These are phyloP conservation scores for Penicillium pancosmium DNA, from an alignment of 495 filamentous ascomycete genomes.

Conservation along the genomic window DNA sequence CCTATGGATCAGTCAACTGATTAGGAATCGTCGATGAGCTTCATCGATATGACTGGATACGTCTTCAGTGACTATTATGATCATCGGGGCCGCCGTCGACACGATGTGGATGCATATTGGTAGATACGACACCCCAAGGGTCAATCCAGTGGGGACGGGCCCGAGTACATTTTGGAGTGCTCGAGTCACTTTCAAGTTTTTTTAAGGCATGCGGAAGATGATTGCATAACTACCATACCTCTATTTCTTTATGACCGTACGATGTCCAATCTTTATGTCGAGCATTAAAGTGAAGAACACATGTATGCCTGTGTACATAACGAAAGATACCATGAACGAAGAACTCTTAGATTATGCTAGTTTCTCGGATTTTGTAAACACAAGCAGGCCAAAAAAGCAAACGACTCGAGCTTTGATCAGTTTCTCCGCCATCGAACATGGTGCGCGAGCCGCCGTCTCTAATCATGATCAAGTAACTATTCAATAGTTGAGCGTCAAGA, in stretches of 20 bases:
- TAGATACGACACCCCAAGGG: neutral
- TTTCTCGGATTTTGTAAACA: neutral
- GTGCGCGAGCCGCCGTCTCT: no score
- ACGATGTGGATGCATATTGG: neutral
- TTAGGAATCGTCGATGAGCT: conserved; percentile 17
- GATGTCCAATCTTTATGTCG: conserved; percentile 17
- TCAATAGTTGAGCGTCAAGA: no score
- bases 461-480: no score
- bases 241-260: conserved; percentile 5
- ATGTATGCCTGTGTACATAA: conserved; percentile 22
- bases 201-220: conserved; percentile 3
- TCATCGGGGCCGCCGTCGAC: neutral
- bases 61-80: neutral
- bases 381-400: no score
- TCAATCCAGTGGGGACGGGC: neutral
- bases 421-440: no score
- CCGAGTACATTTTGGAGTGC: conserved; percentile 1
- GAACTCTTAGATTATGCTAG: neutral
- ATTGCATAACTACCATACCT: conserved; percentile 4
- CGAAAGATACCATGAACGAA: conserved; percentile 28
- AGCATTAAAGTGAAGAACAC: conserved; percentile 24
- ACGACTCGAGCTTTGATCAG: no score
- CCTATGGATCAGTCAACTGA: conserved; percentile 38
- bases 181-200: neutral
- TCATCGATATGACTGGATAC: no score